These are phyloP conservation scores for Aspergillus pseudoterreus DNA, from an alignment of 2,329 filamentous ascomycete genomes.

Conservation along the genomic window DNA sequence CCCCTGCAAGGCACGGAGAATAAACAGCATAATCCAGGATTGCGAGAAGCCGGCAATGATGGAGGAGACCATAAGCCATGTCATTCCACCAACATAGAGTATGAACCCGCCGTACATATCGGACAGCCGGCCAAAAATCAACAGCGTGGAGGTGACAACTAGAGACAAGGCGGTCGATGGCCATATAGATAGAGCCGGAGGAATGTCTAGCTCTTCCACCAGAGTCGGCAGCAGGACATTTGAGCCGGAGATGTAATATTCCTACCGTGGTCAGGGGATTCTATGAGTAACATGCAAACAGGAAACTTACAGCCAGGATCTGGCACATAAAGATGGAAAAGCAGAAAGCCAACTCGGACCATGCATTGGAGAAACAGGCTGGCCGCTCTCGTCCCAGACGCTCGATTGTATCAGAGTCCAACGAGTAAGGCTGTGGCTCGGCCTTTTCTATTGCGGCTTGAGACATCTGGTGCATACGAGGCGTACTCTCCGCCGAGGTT, in stretches of 20 bases:
- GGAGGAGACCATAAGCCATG: slow-evolving; percentile 65
- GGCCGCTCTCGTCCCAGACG: slow-evolving; percentile 61
- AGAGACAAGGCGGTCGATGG: slow-evolving; percentile 52
- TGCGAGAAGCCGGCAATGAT: slow-evolving; percentile 66
- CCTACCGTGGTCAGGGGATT: slow-evolving; percentile 36
- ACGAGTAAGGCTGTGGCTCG: background rate
- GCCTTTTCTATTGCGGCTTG: background rate
- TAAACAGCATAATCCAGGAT: slow-evolving; percentile 66
- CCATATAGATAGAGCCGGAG: slow-evolving; percentile 59
- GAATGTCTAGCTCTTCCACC: slow-evolving; percentile 59
- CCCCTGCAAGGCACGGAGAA: slow-evolving; percentile 71
- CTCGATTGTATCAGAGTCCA: slow-evolving; percentile 44
- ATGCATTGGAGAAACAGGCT: slow-evolving; percentile 49
- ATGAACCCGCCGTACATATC: slow-evolving; percentile 63
- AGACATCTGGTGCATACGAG: slow-evolving; percentile 4
- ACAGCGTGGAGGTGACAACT: slow-evolving; percentile 46
- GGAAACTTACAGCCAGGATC: slow-evolving; percentile 52
- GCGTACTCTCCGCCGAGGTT: background rate
- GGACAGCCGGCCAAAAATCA: slow-evolving; percentile 54
- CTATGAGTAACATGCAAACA: background rate
- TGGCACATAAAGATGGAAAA: slow-evolving; percentile 61
- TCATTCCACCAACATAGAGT: slow-evolving; percentile 60
- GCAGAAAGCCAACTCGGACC: slow-evolving; percentile 61
- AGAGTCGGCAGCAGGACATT: slow-evolving; percentile 65
- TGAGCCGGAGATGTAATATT: slow-evolving; percentile 77